Evolutionary conservation across 2,329 filamentous ascomycete species (phyloP).

Genomic region (Fusarium sororula): DNA sequence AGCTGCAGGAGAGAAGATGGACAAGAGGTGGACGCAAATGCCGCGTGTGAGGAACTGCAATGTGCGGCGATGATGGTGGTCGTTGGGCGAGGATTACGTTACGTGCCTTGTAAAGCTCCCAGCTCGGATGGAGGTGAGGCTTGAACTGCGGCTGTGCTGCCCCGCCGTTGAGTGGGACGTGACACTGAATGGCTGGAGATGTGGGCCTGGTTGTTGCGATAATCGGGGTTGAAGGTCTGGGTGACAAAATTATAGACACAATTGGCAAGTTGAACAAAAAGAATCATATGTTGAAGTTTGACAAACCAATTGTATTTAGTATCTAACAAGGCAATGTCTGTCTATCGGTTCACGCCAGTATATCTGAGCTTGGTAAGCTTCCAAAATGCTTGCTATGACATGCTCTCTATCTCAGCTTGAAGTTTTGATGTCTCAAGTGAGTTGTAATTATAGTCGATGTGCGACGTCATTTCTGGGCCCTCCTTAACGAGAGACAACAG

Average conservation of each 20-base stretch:
- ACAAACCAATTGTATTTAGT: neutral
- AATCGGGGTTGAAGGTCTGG: neutral
- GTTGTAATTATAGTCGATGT: neutral
- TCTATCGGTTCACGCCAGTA: neutral
- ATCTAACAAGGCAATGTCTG: neutral
- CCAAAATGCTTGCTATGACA: neutral
- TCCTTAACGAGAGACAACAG: neutral
- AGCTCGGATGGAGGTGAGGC: conserved; percentile 37
- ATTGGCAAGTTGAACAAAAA: neutral
- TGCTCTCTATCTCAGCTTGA: neutral
- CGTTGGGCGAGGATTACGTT: conserved; percentile 42
- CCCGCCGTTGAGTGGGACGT: conserved; percentile 30
- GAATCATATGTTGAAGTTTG: neutral
- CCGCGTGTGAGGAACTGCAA: conserved; percentile 31
- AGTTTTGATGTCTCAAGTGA: neutral
- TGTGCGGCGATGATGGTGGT: conserved; percentile 35
- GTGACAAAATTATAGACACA: neutral
- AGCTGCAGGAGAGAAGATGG: conserved; percentile 10
- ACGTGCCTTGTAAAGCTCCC: conserved; percentile 43
- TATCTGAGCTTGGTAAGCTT: neutral
- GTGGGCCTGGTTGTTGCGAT: conserved; percentile 15
- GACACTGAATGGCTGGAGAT: conserved; percentile 10
- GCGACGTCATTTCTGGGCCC: neutral
- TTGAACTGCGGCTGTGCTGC: conserved; percentile 40
- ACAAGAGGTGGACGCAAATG: conserved; percentile 16